These are phyloP conservation scores for Agaricus subrufescens DNA, from an alignment of 768 basidiomycete species.

Conservation along the genomic window DNA sequence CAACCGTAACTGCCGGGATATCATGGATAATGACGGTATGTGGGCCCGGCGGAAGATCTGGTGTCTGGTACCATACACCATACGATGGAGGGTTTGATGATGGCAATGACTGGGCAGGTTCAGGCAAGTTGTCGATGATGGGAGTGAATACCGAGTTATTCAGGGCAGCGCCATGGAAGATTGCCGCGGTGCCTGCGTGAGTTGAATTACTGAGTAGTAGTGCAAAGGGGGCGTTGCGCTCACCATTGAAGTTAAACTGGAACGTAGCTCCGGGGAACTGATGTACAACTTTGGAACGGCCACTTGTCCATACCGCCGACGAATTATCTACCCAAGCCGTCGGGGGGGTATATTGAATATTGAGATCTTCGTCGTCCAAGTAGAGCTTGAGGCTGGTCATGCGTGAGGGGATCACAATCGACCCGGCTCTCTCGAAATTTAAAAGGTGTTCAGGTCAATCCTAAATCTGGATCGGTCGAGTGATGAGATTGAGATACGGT, in stretches of 20 bases:
- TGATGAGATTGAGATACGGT: neutral
- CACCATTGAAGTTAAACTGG: constrained; percentile 6
- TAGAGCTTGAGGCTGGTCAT: constrained; percentile 5
- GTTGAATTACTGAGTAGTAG: neutral
- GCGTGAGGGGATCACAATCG: neutral
- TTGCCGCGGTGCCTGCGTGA: neutral
- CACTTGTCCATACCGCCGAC: constrained; percentile 1
- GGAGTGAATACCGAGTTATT: constrained; percentile 1
- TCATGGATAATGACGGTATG: constrained; percentile 20
- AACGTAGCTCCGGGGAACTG: constrained; percentile 1
- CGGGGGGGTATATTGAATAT: constrained; percentile 1
- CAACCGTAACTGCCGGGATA: constrained; percentile 18
- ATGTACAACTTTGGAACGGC: neutral
- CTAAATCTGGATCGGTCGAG: too few species aligned
- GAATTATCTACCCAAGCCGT: constrained; percentile 6
- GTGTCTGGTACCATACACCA: constrained; percentile 21
- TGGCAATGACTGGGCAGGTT: neutral
- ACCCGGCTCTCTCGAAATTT: neutral
- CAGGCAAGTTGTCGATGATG: neutral
- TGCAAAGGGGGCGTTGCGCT: neutral
- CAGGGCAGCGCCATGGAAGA: constrained; percentile 2
- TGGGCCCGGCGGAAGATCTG: constrained; percentile 16
- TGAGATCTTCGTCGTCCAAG: neutral
- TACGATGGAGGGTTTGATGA: constrained; percentile 4
- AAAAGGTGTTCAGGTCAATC: neutral